phyloP scores from a whole-genome alignment of 345 rosid species.

The Euphorbia lathyris region DNA sequence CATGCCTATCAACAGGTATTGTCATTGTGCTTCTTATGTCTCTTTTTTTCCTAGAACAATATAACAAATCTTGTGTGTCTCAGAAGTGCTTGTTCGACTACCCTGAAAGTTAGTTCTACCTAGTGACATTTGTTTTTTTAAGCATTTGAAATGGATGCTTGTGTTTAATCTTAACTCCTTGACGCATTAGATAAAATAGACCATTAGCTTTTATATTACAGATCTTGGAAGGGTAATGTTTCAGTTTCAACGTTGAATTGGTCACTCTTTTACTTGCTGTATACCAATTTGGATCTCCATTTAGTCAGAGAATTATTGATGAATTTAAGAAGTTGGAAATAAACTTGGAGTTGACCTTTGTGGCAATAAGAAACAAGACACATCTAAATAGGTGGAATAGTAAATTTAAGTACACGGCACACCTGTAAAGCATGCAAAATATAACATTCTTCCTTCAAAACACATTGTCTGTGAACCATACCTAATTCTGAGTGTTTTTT shows the following conservation, averaged over 20 bases:
- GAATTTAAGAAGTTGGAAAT: no score
- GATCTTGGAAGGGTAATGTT: no score
- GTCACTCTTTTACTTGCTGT: no score
- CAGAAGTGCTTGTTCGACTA: background rate
- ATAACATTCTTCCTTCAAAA: background rate
- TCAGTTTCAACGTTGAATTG: no score
- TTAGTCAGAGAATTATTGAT: no score
- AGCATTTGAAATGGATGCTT: no score
- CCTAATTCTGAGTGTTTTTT: background rate
- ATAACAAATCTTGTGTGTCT: background rate
- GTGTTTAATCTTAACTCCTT: no score
- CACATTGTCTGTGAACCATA: background rate
- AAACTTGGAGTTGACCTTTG: no score
- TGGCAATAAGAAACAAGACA: no score
- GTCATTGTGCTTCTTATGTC: slow-evolving; percentile 2
- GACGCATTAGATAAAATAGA: no score
- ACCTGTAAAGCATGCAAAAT: background rate
- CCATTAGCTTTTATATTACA: no score
- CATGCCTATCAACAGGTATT: slow-evolving; percentile 98
- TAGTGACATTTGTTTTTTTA: background rate
- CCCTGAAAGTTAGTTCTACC: background rate
- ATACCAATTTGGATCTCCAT: no score
- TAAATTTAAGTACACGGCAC: background rate
- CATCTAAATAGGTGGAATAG: background rate
- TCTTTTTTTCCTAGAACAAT: background rate